phyloP scores from a whole-genome alignment of 768 basidiomycete genomes.

The Dentipellis fragilis region DNA sequence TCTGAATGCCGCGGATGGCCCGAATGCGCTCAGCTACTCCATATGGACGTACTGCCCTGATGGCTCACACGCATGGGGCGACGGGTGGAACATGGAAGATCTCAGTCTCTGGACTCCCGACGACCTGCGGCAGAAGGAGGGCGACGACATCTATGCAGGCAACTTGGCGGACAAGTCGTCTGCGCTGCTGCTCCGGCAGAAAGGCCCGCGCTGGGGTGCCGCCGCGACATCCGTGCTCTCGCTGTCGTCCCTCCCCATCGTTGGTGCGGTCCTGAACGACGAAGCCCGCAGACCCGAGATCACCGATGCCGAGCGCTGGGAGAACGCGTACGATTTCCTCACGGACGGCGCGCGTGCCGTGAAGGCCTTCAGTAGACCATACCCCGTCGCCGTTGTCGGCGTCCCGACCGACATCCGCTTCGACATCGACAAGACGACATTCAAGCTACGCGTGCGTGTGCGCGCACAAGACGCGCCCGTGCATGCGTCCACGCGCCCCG shows the following conservation, averaged over 20 bases:
- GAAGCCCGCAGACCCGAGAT: slow-evolving; percentile 7
- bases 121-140: slow-evolving; percentile 36
- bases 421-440: slow-evolving; percentile 58
- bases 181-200: slow-evolving; percentile 25
- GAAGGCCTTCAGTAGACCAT: slow-evolving; percentile 67
- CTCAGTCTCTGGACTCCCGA: slow-evolving; percentile 79
- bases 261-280: slow-evolving; percentile 23
- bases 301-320: slow-evolving; percentile 24
- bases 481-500: slow-evolving; percentile 4
- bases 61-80: slow-evolving; percentile 81
- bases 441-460: slow-evolving; percentile 63
- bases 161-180: slow-evolving; percentile 26
- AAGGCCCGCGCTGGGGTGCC: slow-evolving; percentile 5
- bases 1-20: slow-evolving; percentile 67
- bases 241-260: slow-evolving; percentile 22
- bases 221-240: slow-evolving; percentile 25
- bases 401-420: slow-evolving; percentile 57
- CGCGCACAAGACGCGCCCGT: slow-evolving; percentile 40
- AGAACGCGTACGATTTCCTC: slow-evolving; percentile 60
- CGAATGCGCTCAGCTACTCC: slow-evolving; percentile 68
- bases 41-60: slow-evolving; percentile 87
- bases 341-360: slow-evolving; percentile 82
- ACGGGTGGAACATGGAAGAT: slow-evolving; percentile 97
- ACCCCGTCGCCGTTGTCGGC: slow-evolving; percentile 70
- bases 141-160: slow-evolving; percentile 18